A percentile compares a stretch with the other conserved stretches of the same genome.
Evolutionary conservation across 768 basidiomycete genomes (phyloP).

Genomic region (Boletus insuetus): DNA sequence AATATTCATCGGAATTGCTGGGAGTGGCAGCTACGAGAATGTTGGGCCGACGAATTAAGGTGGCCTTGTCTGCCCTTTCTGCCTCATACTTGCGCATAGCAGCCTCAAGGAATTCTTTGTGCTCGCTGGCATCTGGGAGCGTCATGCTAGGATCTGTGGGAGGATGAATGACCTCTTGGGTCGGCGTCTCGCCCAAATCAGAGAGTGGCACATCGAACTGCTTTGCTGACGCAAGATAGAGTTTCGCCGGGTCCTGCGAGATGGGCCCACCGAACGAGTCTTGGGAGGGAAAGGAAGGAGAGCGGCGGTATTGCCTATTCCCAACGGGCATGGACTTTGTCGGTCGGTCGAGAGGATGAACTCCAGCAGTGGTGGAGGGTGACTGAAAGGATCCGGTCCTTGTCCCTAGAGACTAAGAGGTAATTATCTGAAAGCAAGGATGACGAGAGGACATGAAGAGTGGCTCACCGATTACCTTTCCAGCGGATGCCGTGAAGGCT

Average conservation of each 20-base stretch:
- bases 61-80: conserved; percentile 13
- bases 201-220: conserved; percentile 58
- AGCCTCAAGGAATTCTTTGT: conserved; percentile 19
- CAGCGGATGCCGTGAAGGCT: conserved; percentile 27
- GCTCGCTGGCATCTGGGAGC: conserved; percentile 45
- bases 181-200: conserved; percentile 43
- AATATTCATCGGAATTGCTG: conserved; percentile 36
- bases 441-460: conserved; percentile 17
- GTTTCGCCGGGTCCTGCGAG: conserved; percentile 46
- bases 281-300: conserved; percentile 44
- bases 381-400: conserved; percentile 37
- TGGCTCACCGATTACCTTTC: conserved; percentile 33
- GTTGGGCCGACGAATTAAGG: conserved; percentile 12
- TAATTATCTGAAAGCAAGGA: conserved; percentile 23
- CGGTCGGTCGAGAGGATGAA: conserved; percentile 14
- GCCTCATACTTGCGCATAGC: conserved; percentile 28
- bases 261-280: conserved; percentile 61
- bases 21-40: conserved; percentile 58
- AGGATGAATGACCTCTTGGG: conserved; percentile 25
- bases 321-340: conserved; percentile 24
- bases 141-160: conserved; percentile 47
- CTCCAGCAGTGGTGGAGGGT: conserved; percentile 18
- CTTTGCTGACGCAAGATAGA: conserved; percentile 44
- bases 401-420: conserved; percentile 26
- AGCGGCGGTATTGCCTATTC: conserved; percentile 27